Conservation (phyloP, 2,329 filamentous ascomycete genomes). For the Scytalidium lignicola region DNA sequence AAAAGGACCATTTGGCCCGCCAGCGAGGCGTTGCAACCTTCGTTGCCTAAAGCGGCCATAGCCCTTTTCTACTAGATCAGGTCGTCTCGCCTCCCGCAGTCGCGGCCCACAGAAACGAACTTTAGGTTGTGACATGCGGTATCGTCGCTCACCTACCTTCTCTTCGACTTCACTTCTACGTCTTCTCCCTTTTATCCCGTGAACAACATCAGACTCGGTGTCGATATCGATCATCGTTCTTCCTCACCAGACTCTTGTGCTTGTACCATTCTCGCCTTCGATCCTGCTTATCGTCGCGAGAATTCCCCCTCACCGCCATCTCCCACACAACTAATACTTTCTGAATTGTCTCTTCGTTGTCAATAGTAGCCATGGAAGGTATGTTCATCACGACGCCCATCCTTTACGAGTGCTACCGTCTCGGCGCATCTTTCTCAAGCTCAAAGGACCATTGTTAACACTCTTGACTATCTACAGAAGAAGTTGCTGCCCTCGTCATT, state of each 20-base stretch:
- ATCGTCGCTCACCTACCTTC: constrained; percentile 15
- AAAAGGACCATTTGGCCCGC: not conserved
- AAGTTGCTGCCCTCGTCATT: constrained; percentile 99
- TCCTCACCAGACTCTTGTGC: constrained; percentile 21
- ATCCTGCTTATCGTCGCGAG: constrained; percentile 21
- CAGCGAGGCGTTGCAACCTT: not conserved
- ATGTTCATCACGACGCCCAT: constrained; percentile 17
- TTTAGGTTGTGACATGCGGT: constrained; percentile 9
- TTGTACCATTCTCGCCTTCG: constrained; percentile 16
- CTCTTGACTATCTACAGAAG: constrained; percentile 60
- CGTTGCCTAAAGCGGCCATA: constrained; percentile 6
- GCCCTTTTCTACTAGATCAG: constrained; percentile 5
- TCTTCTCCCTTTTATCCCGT: constrained; percentile 14
- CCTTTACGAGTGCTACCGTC: constrained; percentile 3
- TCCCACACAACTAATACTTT: constrained; percentile 22
- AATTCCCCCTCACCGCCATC: constrained; percentile 19
- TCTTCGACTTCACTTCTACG: constrained; percentile 12
- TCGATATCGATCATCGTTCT: constrained; percentile 21
- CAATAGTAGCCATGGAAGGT: constrained; percentile 36
- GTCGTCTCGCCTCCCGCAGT: constrained; percentile 26
- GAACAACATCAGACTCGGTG: constrained; percentile 8
- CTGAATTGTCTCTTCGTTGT: constrained; percentile 26
- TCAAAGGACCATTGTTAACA: constrained; percentile 20
- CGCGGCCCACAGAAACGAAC: constrained; percentile 19
- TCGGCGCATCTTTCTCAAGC: constrained; percentile 13